Evolutionary conservation across 305 asterid species (phyloP), one percentile per base, ranked within the genome.

Genomic region (Vinca major): DNA sequence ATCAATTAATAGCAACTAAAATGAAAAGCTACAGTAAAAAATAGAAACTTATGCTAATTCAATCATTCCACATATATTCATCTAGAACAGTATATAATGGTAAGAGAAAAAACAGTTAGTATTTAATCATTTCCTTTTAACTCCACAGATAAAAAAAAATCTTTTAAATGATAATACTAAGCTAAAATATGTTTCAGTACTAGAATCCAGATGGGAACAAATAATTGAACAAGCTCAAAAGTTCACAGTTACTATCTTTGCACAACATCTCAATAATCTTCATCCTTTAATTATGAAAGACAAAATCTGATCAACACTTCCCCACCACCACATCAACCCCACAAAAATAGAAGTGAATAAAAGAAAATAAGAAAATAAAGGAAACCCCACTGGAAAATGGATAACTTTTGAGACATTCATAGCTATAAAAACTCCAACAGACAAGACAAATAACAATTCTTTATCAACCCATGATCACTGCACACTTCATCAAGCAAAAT

Each of bases 391-490:
- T 51, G 10, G 9, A 36, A 17, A 69, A 21, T 2, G 43, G 45
- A 60, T 3, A 50, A 60, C 17, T 20, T 37, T 36, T 13, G 48
- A n/a, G 4, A 36, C 1, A 19, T 13, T 60, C 62, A 37, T 47
- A 36, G 10, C 33, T 33, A 54, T 57, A 4, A 9, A 10, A 52
- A 37, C 2, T 52, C 13, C 17, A 10, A 5, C 26, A 4, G 40
- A 13, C 12, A 57, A 7, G 19, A 45, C 1, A 41, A 0, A 41
- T 4, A 61, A 73, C 63, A 0, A 0, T 58, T 33, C 5, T 4
- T 16, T 0, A 17, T 41, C 47, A 67, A 67, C 17, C 51, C 71
- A 56, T 19, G 33, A 71, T 66, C 63, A 58, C 5, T 7, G 47
- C 19, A 52, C 40, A 58, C 12, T 53, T 54, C 19, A 52, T 49